phyloP scores from a whole-genome alignment of 306 rosid genomes.

The Acmispon strigosus region DNA sequence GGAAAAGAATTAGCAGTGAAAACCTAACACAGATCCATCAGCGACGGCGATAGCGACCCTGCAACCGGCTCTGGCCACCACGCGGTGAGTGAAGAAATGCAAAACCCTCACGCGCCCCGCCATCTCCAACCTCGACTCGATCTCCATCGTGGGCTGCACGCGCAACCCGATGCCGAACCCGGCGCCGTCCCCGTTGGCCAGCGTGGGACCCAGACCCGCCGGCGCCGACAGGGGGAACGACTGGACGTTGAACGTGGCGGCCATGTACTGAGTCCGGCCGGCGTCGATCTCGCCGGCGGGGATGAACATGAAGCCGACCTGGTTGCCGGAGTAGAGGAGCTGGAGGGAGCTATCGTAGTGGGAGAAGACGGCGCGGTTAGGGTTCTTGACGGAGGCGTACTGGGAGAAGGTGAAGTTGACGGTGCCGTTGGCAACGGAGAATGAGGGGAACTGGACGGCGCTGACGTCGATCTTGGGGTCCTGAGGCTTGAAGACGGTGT shows the following conservation, averaged over 20 bases:
- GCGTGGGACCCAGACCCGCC: slow-evolving; percentile 20
- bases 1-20: slow-evolving; percentile 46
- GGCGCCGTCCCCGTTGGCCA: slow-evolving; percentile 26
- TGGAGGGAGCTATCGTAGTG: slow-evolving; percentile 89
- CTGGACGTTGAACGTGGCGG: slow-evolving; percentile 73
- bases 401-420: slow-evolving; percentile 89
- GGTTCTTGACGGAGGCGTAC: slow-evolving; percentile 71
- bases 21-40: slow-evolving; percentile 88
- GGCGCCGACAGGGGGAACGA: slow-evolving; percentile 71
- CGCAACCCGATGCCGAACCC: slow-evolving; percentile 35
- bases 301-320: slow-evolving; percentile 94
- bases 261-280: slow-evolving; percentile 76
- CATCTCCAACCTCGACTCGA: slow-evolving; percentile 75
- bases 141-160: slow-evolving; percentile 61
- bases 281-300: slow-evolving; percentile 92
- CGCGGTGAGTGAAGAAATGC: slow-evolving; percentile 77
- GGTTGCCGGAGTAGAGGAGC: slow-evolving; percentile 74
- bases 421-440: slow-evolving; percentile 68
- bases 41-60: slow-evolving; percentile 58
- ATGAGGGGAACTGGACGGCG: slow-evolving; percentile 83
- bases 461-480: slow-evolving; percentile 71
- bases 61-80: slow-evolving; percentile 55
- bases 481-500: slow-evolving; percentile 81
- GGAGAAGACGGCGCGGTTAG: slow-evolving; percentile 68
- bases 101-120: slow-evolving; percentile 81